Base-by-base conservation (phyloP, 139 green algal genomes). In the Chlamydomonas eustigma region DNA sequence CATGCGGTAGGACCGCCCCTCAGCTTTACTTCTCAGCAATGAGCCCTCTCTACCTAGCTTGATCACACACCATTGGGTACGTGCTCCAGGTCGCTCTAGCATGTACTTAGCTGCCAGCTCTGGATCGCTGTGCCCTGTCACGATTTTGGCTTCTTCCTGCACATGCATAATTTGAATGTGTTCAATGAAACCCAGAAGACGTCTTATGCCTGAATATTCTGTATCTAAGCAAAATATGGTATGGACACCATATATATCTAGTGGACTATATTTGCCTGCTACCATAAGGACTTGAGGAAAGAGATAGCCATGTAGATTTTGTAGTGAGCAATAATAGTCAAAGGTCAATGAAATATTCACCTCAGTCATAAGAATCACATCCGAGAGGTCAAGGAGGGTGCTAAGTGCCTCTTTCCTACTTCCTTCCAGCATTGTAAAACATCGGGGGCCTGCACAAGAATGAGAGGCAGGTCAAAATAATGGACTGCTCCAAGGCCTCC, bases 291-390 rank as follows among this genome's bases (percentile, higher is more conserved):
- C n/a, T n/a, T n/a, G n/a, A n/a, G n/a, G n/a, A n/a, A n/a, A n/a
- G n/a, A n/a, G n/a, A n/a, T n/a, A n/a, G n/a, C n/a, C n/a, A n/a
- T n/a, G n/a, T n/a, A n/a, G n/a, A n/a, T n/a, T n/a, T n/a, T n/a
- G n/a, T n/a, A n/a, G n/a, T n/a, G n/a, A n/a, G n/a, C n/a, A n/a
- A n/a, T n/a, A n/a, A n/a, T n/a, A n/a, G n/a, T n/a, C n/a, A n/a
- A 18, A 58, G 44, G 18, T 58, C 12, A 12, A 58, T 12, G 44
- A 58, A 18, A 28, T 58, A 18, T 18, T 58, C 78, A 89, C 88
- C 83, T 88, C 78, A 2, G 94, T 98, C 81, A 97, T 90, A 0
- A 97, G 88, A 38, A 98, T 81, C 6, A 97, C 89, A 33, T 93
- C 82, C 0, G 84, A 78, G 0, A 90, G 72, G 68, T 89, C 81